Evolutionary conservation across 73 alveolate species (phyloP).

Genomic region (Loxodes magnus): DNA sequence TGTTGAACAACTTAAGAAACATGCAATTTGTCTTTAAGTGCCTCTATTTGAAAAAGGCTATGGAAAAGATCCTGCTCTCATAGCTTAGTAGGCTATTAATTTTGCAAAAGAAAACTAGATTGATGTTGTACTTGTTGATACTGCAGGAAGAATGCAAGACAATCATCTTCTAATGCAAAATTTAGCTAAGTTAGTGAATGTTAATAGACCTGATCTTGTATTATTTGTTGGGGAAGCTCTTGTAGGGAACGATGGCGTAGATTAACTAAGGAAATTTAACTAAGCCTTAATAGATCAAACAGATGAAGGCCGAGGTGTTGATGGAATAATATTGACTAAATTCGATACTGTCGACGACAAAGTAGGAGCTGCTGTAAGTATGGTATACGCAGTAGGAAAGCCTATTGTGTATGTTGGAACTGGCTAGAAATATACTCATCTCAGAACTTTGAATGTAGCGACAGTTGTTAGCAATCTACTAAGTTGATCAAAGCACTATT

Average conservation of each 20-base stretch:
- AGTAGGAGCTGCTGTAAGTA: constrained; percentile 99
- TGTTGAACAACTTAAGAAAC: constrained; percentile 96
- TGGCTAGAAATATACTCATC: constrained; percentile 95
- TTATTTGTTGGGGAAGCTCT: constrained; percentile 99
- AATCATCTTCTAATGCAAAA: constrained; percentile 98
- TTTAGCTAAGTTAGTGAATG: constrained; percentile 91
- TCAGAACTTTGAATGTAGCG: constrained; percentile 78
- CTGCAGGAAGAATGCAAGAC: constrained; percentile 99
- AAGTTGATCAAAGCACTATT: constrained; percentile 6
- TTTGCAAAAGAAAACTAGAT: constrained; percentile 76
- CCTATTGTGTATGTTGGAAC: constrained; percentile 99
- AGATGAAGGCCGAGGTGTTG: constrained; percentile 91
- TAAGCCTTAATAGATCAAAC: constrained; percentile 85
- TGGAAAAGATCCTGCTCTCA: constrained; percentile 91
- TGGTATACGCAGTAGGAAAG: constrained; percentile 99
- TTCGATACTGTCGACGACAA: constrained; percentile 99
- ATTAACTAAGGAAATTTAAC: constrained; percentile 80
- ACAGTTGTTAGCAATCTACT: constrained; percentile 72
- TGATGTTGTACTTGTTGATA: constrained; percentile 98
- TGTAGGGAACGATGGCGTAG: constrained; percentile 99
- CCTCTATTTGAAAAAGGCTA: constrained; percentile 98
- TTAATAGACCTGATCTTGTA: constrained; percentile 95
- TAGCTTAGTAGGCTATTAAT: constrained; percentile 86
- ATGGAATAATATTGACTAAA: constrained; percentile 96
- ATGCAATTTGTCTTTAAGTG: constrained; percentile 84